Percentiles rank a stretch among this genome's conserved stretches.
Conservation (phyloP, 768 basidiomycete species). For the Pleurotus ostreatus region DNA sequence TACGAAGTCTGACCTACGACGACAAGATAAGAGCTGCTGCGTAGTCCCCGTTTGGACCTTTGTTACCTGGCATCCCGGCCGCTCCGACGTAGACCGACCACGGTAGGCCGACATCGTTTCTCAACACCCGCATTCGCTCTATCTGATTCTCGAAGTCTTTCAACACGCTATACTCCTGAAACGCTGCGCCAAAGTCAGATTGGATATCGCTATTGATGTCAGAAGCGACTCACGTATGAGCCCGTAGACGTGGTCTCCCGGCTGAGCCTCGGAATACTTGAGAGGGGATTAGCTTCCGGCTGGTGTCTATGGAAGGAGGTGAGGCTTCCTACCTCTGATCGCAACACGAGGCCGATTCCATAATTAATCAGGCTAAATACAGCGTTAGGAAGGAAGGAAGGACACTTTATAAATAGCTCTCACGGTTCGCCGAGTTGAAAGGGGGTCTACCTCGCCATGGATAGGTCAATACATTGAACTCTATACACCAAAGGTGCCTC, state of each 20-base stretch:
- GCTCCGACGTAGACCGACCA: slow-evolving; percentile 33
- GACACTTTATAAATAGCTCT: not conserved
- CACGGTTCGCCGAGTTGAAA: slow-evolving; percentile 12
- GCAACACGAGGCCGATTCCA: slow-evolving; percentile 15
- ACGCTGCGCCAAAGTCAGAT: not conserved
- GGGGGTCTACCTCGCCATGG: not conserved
- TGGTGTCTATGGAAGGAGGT: not conserved
- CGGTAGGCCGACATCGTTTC: slow-evolving; percentile 30
- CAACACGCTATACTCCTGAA: slow-evolving; percentile 11
- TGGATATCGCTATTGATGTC: too few species aligned
- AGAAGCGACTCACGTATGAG: not conserved
- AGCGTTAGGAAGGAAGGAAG: not conserved
- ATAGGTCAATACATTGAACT: not conserved
- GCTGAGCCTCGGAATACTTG: slow-evolving; percentile 9
- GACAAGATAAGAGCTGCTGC: too few species aligned
- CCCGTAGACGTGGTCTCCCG: slow-evolving; percentile 24
- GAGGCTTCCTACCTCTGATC: slow-evolving; percentile 9
- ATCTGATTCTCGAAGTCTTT: slow-evolving; percentile 4
- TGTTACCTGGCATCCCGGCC: slow-evolving; percentile 21
- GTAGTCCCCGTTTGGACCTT: not conserved
- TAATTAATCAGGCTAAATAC: slow-evolving; percentile 10
- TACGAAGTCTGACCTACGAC: slow-evolving; percentile 12
- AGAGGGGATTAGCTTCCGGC: too few species aligned
- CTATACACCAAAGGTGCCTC: not conserved
- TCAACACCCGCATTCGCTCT: slow-evolving; percentile 15